phyloP scores from a whole-genome alignment of 805 yeast species.

The Sugiyamaella lignohabitans region DNA sequence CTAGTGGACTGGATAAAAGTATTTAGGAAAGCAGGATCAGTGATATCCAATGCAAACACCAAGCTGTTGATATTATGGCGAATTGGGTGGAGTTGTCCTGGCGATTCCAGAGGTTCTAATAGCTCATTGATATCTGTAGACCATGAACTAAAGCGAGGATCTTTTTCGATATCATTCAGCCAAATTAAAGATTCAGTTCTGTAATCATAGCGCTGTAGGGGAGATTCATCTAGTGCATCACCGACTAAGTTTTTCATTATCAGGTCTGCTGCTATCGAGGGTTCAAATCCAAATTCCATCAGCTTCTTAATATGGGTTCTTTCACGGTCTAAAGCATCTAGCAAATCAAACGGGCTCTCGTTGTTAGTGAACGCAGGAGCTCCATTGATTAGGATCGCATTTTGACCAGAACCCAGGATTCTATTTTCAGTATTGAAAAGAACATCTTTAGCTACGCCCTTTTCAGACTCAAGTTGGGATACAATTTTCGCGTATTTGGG shows the following conservation, averaged over 20 bases:
- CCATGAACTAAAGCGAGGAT: slow-evolving; percentile 45
- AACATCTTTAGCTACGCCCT: slow-evolving; percentile 20
- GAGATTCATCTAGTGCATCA: slow-evolving; percentile 8
- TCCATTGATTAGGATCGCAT: slow-evolving; percentile 59
- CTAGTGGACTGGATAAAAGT: slow-evolving; percentile 34
- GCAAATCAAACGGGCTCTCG: slow-evolving; percentile 26
- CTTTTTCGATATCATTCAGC: slow-evolving; percentile 71
- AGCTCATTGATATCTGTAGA: slow-evolving; percentile 43
- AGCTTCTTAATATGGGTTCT: slow-evolving; percentile 22
- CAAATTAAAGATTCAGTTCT: slow-evolving; percentile 45
- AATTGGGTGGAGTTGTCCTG: slow-evolving; percentile 62
- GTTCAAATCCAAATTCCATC: neutral
- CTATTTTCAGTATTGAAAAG: slow-evolving; percentile 19
- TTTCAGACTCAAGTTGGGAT: slow-evolving; percentile 21
- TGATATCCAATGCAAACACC: slow-evolving; percentile 60
- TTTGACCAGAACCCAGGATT: slow-evolving; percentile 24
- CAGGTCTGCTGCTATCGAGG: slow-evolving; percentile 22
- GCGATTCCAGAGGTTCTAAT: slow-evolving; percentile 31
- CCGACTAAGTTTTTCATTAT: slow-evolving; percentile 26
- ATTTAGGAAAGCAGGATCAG: slow-evolving; percentile 46
- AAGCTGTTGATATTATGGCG: slow-evolving; percentile 70
- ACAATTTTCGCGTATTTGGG: slow-evolving; percentile 47
- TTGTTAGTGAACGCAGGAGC: slow-evolving; percentile 45
- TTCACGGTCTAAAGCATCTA: slow-evolving; percentile 38
- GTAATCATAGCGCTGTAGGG: slow-evolving; percentile 30